phyloP scores from a whole-genome alignment of 176 grass and related monocot species.

The Oryza glumipatula region DNA sequence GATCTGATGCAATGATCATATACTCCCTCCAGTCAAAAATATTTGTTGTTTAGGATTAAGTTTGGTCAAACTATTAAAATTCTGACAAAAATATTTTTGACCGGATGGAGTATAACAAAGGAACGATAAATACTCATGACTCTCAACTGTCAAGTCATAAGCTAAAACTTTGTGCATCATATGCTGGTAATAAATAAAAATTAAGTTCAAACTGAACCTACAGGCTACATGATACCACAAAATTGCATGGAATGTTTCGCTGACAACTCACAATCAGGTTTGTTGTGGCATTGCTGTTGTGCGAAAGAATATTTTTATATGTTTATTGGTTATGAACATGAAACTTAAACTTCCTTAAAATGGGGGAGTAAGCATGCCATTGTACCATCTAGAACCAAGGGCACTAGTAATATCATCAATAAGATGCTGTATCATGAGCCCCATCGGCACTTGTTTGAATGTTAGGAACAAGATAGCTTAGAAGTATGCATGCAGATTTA shows the following conservation, averaged over 20 bases:
- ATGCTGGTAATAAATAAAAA: not conserved
- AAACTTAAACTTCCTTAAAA: not conserved
- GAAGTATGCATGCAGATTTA: not conserved
- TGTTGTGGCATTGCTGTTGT: not conserved
- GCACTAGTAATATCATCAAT: conserved; percentile 11
- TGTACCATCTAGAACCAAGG: conserved; percentile 9
- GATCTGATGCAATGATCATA: not conserved
- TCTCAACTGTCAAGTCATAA: conserved; percentile 22
- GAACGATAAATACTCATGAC: not conserved
- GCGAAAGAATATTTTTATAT: not conserved
- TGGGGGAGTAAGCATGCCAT: conserved; percentile 28
- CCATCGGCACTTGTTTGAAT: not conserved
- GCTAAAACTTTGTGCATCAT: not conserved
- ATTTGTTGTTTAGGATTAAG: too few species aligned
- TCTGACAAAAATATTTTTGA: too few species aligned
- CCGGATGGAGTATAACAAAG: not conserved
- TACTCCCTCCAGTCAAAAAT: too few species aligned
- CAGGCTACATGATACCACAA: not conserved
- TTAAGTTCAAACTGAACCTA: not conserved
- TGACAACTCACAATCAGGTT: not conserved
- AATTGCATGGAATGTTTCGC: conserved; percentile 20
- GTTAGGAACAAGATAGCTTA: not conserved
- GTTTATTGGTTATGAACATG: conserved; percentile 8
- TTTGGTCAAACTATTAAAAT: too few species aligned
- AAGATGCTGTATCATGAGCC: not conserved